phyloP scores from a whole-genome alignment of 805 yeast species.

The Kazachstania martiniae region DNA sequence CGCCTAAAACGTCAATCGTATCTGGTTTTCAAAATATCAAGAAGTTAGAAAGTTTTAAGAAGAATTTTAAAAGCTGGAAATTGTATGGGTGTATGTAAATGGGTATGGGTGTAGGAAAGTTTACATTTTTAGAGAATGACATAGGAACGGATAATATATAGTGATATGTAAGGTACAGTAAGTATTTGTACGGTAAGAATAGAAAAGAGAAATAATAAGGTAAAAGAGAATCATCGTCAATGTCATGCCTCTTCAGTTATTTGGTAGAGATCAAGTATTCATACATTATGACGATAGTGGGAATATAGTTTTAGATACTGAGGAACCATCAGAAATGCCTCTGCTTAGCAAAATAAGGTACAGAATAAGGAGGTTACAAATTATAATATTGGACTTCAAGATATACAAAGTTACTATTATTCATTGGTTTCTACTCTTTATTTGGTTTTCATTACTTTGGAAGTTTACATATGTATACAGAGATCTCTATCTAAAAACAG shows the following conservation, averaged over 20 bases:
- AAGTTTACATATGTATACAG: conserved; percentile 50
- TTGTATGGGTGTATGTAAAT: too few relatives aligned
- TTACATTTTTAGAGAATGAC: too few relatives aligned
- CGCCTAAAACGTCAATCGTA: too few relatives aligned
- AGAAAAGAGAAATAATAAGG: too few relatives aligned
- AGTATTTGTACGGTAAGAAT: too few relatives aligned
- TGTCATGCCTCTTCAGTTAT: conserved; percentile 16
- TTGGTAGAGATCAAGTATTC: conserved; percentile 12
- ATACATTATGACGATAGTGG: conserved; percentile 6
- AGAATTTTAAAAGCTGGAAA: too few relatives aligned
- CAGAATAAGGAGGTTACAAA: background rate
- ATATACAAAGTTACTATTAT: conserved; percentile 43
- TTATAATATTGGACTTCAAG: conserved; percentile 1
- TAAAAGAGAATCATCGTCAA: too few relatives aligned
- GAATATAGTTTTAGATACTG: background rate
- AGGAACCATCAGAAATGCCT: background rate
- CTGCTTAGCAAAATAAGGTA: background rate
- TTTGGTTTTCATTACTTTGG: conserved; percentile 39
- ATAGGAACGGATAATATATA: too few relatives aligned
- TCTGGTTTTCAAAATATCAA: too few relatives aligned
- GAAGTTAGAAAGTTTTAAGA: too few relatives aligned
- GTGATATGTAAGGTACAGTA: too few relatives aligned
- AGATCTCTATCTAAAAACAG: conserved; percentile 47
- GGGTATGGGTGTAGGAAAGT: too few relatives aligned
- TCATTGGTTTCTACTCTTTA: conserved; percentile 41